Evolutionary conservation across 768 basidiomycete species (phyloP), one percentile per base, ranked within the genome.

Genomic region (Podaxis rugospora): DNA sequence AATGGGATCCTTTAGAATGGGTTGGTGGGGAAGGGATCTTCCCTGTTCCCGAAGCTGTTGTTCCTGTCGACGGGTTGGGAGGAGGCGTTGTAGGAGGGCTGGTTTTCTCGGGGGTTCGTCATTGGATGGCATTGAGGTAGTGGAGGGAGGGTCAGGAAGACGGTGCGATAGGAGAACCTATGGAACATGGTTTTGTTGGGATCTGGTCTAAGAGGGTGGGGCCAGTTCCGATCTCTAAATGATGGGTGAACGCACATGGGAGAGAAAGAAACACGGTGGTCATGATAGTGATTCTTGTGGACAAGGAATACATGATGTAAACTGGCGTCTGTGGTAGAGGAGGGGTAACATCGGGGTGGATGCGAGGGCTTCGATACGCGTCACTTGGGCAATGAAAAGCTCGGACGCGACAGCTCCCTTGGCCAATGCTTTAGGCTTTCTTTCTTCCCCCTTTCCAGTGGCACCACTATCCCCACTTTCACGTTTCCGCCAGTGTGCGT

Each of bases 381-480:
- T 55, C 36, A 61, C 52, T 49, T 61, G 59, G 37, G 59, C 59
- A 49, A 61, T 61, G 39, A 61, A 61, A 9, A 61, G 51, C 44
- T 54, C 59, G 6, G 59, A 61, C 16, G 53, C 42, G 14, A 49
- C 35, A 21, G 35, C 52, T 27, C 52, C 57, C 16, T 59, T 35
- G 3, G 36, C 16, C 16, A 51, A 42, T 4, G 50, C 14, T 28
- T 13, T 27, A 16, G 51, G 50, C 9, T 37, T 42, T 4, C 42
- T 42, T 23, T 60, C 58, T 23, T 51, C 57, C 49, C 61, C 49
- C 16, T 57, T 5, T 5, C 42, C 23, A 53, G 55, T 1, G 50
- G 57, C 54, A 59, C 36, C 1, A 55, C 52, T 16, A 50, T 51
- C 13, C 52, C 58, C 11, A 47, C 51, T 23, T 3, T 40, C 32